Percentiles rank a stretch among this genome's conserved stretches.
phyloP scores from a whole-genome alignment of 768 basidiomycete species.

The Paxillus rubicundulus region DNA sequence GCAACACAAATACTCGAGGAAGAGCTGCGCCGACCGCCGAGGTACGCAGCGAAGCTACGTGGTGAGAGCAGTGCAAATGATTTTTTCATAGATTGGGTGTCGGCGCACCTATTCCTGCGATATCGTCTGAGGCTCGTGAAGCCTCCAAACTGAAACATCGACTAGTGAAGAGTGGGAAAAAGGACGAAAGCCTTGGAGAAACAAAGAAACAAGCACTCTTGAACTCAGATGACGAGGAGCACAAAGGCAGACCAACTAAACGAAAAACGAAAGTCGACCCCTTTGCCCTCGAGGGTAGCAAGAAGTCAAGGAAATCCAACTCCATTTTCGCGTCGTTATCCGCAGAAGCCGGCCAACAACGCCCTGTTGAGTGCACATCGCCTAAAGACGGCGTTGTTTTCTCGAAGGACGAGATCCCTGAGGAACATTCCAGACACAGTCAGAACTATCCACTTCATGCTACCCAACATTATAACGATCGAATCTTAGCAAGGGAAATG shows the following conservation, averaged over 20 bases:
- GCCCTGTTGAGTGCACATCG: not conserved
- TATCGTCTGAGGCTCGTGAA: conserved; percentile 46
- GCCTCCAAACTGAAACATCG: conserved; percentile 60
- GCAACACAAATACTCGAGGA: conserved; percentile 60
- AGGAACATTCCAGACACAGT: conserved; percentile 9
- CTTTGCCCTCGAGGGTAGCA: conserved; percentile 40
- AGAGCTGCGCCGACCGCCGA: conserved; percentile 64
- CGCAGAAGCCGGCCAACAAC: not conserved
- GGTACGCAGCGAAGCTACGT: conserved; percentile 40
- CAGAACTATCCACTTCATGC: conserved; percentile 5
- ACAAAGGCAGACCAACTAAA: conserved; percentile 53
- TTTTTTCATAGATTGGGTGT: conserved; percentile 60
- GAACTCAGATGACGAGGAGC: conserved; percentile 49
- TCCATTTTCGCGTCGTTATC: not conserved
- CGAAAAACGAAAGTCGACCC: conserved; percentile 62
- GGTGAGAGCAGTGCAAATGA: conserved; percentile 2
- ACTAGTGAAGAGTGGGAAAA: conserved; percentile 49
- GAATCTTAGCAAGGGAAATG: conserved; percentile 1
- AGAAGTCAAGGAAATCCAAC: conserved; percentile 46
- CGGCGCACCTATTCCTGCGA: conserved; percentile 60
- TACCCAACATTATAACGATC: conserved; percentile 1
- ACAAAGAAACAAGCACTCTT: conserved; percentile 21
- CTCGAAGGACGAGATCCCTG: not conserved
- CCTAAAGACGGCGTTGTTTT: not conserved
- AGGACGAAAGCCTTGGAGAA: conserved; percentile 43